Evolutionary conservation across 2,329 filamentous ascomycete species (phyloP), one percentile per base, ranked within the genome.

Genomic region (Ramichloridium luteum): DNA sequence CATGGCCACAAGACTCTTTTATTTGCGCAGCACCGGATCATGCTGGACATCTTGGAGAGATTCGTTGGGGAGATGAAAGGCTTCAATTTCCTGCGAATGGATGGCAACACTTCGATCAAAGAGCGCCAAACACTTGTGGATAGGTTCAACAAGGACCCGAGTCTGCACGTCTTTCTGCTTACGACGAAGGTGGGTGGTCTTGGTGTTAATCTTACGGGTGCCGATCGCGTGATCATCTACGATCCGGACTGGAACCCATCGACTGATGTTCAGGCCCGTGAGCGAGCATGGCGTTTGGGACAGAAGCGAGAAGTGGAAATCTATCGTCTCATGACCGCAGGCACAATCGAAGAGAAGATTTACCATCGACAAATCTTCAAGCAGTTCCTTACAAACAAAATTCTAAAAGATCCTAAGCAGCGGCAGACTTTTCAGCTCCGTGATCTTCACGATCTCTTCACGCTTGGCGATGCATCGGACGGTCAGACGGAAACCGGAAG

Each of bases 201-300:
- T 10, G 90, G 90, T 4, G 80, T 93, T 28, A 98, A 98, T 45
- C 64, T 98, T 13, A 98, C 90, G 0, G 90, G 90, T 5, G 90
- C 90, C 4, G 83, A 93, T 52, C 76, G 90, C 18, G 88, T 98
- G 41, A 93, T 98, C 51, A 96, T 98, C 33, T 98, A 90, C 51
- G 92, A 98, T 49, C 92, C 90, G 0, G 90, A 98, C 53, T 98
- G 90, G 90, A 96, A 96, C 48, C 90, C 88, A 2, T 94, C 88
- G 0, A 96, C 88, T 0, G 90, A 98, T 51, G 68, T 94, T 15
- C 90, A 98, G 59, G 90, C 90, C 11, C 77, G 90, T 28, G 90
- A 98, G 58, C 74, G 90, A 49, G 90, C 92, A 4, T 98, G 90
- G 90, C 76, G 90, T 35, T 63, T 98, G 2, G 90, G 90, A 1